phyloP scores from a whole-genome alignment of 495 filamentous ascomycete genomes.

The Hyphodiscus hymeniophilus region DNA sequence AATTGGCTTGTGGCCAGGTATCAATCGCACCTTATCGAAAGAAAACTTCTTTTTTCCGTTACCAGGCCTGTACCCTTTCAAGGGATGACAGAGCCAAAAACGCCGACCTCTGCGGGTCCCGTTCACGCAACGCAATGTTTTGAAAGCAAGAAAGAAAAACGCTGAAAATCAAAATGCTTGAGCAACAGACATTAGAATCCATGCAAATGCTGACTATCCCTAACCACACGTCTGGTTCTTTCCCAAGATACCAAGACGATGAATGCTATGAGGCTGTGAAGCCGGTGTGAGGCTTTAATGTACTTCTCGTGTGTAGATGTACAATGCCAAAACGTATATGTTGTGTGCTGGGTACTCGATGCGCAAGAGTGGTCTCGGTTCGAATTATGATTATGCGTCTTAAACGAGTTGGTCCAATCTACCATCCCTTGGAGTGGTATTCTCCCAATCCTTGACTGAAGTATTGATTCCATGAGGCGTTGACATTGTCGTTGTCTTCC shows the following conservation, averaged over 20 bases:
- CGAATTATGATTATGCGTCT: slow-evolving; percentile 18
- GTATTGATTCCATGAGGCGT: slow-evolving; percentile 45
- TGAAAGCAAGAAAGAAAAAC: slow-evolving; percentile 16
- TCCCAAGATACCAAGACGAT: slow-evolving; percentile 19
- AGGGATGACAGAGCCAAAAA: slow-evolving; percentile 4
- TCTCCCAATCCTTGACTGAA: slow-evolving; percentile 38
- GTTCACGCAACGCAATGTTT: slow-evolving; percentile 19
- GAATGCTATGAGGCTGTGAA: slow-evolving; percentile 23
- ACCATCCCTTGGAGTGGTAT: slow-evolving; percentile 49
- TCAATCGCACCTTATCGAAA: slow-evolving; percentile 4
- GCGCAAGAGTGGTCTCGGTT: slow-evolving; percentile 4
- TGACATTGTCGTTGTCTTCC: slow-evolving; percentile 32
- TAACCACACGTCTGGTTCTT: slow-evolving; percentile 18
- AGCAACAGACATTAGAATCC: slow-evolving; percentile 16
- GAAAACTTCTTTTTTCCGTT: slow-evolving; percentile 15
- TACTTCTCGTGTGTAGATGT: slow-evolving; percentile 16
- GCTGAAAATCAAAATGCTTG: slow-evolving; percentile 19
- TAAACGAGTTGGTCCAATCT: slow-evolving; percentile 12
- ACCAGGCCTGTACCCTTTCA: background rate
- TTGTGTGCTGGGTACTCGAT: slow-evolving; percentile 4
- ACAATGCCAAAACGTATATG: slow-evolving; percentile 18
- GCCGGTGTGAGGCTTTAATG: slow-evolving; percentile 19
- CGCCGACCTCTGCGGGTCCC: slow-evolving; percentile 12
- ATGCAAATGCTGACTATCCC: slow-evolving; percentile 12
- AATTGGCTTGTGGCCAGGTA: slow-evolving; percentile 7